Conservation (phyloP, 768 basidiomycete species). For the Mycena pura region DNA sequence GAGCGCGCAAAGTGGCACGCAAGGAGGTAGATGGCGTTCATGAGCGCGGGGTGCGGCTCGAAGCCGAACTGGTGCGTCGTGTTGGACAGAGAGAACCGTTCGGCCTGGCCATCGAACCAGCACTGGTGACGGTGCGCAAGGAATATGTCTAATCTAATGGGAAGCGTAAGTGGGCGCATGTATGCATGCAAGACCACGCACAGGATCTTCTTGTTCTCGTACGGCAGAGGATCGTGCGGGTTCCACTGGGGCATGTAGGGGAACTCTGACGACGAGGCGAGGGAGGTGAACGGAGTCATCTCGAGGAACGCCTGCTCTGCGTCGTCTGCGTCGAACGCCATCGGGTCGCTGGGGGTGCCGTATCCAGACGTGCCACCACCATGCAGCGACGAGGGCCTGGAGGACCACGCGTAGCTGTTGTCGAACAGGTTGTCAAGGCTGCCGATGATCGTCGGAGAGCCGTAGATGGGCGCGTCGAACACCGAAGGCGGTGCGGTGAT, state of each 20-base stretch:
- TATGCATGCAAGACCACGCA: slow-evolving; percentile 30
- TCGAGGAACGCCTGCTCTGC: slow-evolving; percentile 22
- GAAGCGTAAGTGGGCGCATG: neutral
- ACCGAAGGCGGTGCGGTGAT: slow-evolving; percentile 23
- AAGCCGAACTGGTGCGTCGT: slow-evolving; percentile 31
- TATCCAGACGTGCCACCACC: slow-evolving; percentile 21
- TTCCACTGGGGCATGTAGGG: slow-evolving; percentile 36
- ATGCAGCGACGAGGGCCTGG: slow-evolving; percentile 19
- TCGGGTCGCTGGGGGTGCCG: slow-evolving; percentile 19
- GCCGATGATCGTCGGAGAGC: slow-evolving; percentile 9
- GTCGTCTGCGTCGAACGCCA: slow-evolving; percentile 10
- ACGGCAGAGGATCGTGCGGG: slow-evolving; percentile 35
- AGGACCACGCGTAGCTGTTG: slow-evolving; percentile 20
- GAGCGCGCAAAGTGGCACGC: slow-evolving; percentile 61
- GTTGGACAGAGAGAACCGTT: slow-evolving; percentile 48
- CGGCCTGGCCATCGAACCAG: slow-evolving; percentile 58
- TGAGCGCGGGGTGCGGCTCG: slow-evolving; percentile 62
- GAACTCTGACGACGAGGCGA: slow-evolving; percentile 21
- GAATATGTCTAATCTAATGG: slow-evolving; percentile 59
- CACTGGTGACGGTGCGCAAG: slow-evolving; percentile 64
- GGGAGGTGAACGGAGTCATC: slow-evolving; percentile 27
- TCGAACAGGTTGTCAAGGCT: slow-evolving; percentile 22
- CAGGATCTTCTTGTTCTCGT: slow-evolving; percentile 46
- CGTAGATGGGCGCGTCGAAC: slow-evolving; percentile 7
- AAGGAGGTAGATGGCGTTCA: slow-evolving; percentile 67